Percentiles rank a stretch among this genome's conserved stretches.
Conservation (phyloP, 371 early-diverging fungal genomes). For the Homolaphlyctis polyrhiza region DNA sequence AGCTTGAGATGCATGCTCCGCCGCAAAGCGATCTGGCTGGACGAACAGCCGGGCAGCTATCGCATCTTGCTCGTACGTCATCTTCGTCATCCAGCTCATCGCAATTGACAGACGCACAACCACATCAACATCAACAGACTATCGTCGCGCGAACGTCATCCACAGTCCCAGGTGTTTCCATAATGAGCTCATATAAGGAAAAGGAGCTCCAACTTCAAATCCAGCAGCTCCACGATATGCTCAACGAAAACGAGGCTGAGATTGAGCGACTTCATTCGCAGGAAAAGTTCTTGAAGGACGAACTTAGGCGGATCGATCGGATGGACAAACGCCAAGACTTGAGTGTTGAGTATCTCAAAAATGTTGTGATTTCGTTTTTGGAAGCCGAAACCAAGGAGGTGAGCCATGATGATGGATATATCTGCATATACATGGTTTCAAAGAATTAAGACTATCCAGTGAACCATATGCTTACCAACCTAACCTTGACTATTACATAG, state of each 20-base stretch:
- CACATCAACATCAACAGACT: neutral
- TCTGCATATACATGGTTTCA: too few species aligned
- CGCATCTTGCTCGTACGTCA: too few species aligned
- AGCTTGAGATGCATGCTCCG: neutral
- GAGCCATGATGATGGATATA: too few species aligned
- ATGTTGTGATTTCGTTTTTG: constrained; percentile 27
- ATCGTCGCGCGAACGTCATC: neutral
- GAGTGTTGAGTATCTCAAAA: constrained; percentile 30
- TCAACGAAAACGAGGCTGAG: constrained; percentile 24
- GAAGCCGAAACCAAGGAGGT: constrained; percentile 22
- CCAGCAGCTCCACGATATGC: constrained; percentile 21
- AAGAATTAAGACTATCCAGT: too few species aligned
- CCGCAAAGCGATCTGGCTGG: too few species aligned
- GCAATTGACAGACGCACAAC: neutral
- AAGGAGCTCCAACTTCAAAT: constrained; percentile 19
- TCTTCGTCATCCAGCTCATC: neutral
- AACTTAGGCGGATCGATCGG: constrained; percentile 21
- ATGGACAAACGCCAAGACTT: constrained; percentile 22
- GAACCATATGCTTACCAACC: too few species aligned
- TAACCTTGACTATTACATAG: neutral
- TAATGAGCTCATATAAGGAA: constrained; percentile 10
- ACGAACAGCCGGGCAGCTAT: too few species aligned
- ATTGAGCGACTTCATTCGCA: constrained; percentile 13
- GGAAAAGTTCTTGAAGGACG: constrained; percentile 28
- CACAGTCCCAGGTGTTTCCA: neutral